Base-by-base conservation (phyloP, 148 eudicot genomes). In the Beta vulgaris region DNA sequence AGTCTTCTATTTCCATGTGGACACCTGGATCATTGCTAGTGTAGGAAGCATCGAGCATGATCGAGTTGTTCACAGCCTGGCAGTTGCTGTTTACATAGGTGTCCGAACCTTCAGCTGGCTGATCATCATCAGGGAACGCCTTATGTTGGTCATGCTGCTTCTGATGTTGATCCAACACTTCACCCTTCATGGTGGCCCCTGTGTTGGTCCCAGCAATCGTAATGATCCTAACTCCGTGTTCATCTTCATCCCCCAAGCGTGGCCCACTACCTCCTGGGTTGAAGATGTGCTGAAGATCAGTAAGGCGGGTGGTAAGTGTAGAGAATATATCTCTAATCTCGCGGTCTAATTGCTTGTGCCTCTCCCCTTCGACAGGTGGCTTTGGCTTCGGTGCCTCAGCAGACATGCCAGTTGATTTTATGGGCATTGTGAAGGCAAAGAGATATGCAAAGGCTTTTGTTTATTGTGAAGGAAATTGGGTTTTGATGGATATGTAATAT, bases 1-100 rank as follows among this genome's bases (percentile, higher is more conserved):
- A 36, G 18, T 75, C 84, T 0, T 73, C 49, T 65, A 94, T 60
- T 23, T 90, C 93, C 87, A 94, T 26, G 69, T 87, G 95, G 54
- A 94, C 96, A 57, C 98, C 98, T 0, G 98, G 98, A 84, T 91
- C 93, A 25, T 94, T 86, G 58, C 93, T 76, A 12, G 78, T 66
- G 76, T 86, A 92, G 71, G 83, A 87, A 9, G 87, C 91, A 8
- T 79, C 87, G 19, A 94, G 63, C 98, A 94, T 88, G 76, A 94
- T 85, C 0, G 96, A 94, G 29, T 90, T 94, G 73, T 94, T 94
- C 61, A 94, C 85, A 62, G 89, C 87, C 77, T 92, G 97, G 68
- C 82, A 87, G 75, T 94, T 94, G 78, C 92, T 92, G 81, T 94
- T 94, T 39, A 92, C 90, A 76, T 83, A 87, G 6, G 92, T 76